A percentile compares a stretch with the other conserved stretches of the same genome.
Conservation (phyloP, 352 stramenopile genomes). For the Globisporangium middletonii region DNA sequence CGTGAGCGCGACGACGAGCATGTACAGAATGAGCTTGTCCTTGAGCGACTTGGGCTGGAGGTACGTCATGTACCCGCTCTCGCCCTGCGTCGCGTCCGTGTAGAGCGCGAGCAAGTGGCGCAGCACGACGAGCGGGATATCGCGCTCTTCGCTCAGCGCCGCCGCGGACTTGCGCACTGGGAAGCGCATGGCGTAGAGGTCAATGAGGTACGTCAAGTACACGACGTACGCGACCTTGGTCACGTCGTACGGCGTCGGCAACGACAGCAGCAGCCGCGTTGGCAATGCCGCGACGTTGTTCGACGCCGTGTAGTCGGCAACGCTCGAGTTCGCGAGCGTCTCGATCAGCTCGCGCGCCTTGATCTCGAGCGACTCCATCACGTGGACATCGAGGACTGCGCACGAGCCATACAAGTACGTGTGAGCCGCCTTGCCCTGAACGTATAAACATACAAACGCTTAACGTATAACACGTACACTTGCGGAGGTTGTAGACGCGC, state of each 20-base stretch:
- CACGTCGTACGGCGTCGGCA: slow-evolving; percentile 62
- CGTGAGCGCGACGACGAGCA: slow-evolving; percentile 71
- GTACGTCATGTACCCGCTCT: slow-evolving; percentile 56
- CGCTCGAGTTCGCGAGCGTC: slow-evolving; percentile 41
- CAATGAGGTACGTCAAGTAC: slow-evolving; percentile 68
- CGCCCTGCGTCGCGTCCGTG: slow-evolving; percentile 47
- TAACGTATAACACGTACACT: slow-evolving; percentile 39
- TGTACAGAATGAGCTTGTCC: slow-evolving; percentile 74
- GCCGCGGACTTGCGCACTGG: slow-evolving; percentile 57
- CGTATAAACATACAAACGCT: not conserved
- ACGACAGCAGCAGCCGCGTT: slow-evolving; percentile 61
- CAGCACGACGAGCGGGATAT: slow-evolving; percentile 65
- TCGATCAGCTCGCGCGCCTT: slow-evolving; percentile 75
- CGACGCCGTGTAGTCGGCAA: slow-evolving; percentile 43
- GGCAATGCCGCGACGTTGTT: slow-evolving; percentile 42
- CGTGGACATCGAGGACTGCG: slow-evolving; percentile 51
- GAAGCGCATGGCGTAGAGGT: slow-evolving; percentile 58
- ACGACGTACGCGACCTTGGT: slow-evolving; percentile 64
- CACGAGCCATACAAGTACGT: not conserved
- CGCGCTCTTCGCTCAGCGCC: slow-evolving; percentile 70
- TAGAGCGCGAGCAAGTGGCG: slow-evolving; percentile 69
- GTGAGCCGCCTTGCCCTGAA: not conserved
- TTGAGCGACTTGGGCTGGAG: slow-evolving; percentile 72
- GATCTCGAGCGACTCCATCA: slow-evolving; percentile 73
- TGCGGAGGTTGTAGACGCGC: slow-evolving; percentile 70